Evolutionary conservation across 2,329 filamentous ascomycete species (phyloP), one percentile per base, ranked within the genome.

Genomic region (Calcarisporium arbuscula): DNA sequence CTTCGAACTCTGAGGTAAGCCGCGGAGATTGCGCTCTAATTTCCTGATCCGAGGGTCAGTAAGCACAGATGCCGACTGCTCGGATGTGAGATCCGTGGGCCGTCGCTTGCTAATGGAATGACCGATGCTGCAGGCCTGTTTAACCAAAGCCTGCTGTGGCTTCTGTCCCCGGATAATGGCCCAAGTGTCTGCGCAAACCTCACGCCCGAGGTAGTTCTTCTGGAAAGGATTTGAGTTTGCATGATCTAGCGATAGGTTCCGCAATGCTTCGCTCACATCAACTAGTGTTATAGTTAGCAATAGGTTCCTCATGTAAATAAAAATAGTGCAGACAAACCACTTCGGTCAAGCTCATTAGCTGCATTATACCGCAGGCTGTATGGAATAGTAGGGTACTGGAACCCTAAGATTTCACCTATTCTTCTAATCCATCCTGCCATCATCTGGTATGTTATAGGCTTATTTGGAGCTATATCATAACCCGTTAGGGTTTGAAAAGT

Each of bases 71-170:
- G 39, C 36, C 2, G 31, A 19, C 30, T 51, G 35, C 17, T 39
- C 30, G 17, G 32, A 5, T 8, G 41, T 50, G 6, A 50, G 41
- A 25, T 43, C 14, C 3, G 35, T 38, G 14, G 40, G 45, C 17
- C 35, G 33, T 12, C 32, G 32, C 16, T 40, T 45, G 14, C 40
- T 49, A 9, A 28, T 31, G 8, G 36, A 48, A 20, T 45, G 25
- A 17, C 40, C 36, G n/a, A 49, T 37, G 18, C 40, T 47, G 18
- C 27, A 45, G 35, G 35, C 39, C 35, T 49, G 11, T 18, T 31
- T 37, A 5, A 50, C 35, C 5, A 49, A 18, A 3, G 36, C 41
- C 16, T 47, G 17, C 28, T 50, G 28, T 19, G 27, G 42, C 27
- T 34, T 40, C 36, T 30, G 16, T 8, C 34, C 23, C 2, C 26